phyloP scores from a whole-genome alignment of 2,329 filamentous ascomycete species.

The Colletotrichum sp. region DNA sequence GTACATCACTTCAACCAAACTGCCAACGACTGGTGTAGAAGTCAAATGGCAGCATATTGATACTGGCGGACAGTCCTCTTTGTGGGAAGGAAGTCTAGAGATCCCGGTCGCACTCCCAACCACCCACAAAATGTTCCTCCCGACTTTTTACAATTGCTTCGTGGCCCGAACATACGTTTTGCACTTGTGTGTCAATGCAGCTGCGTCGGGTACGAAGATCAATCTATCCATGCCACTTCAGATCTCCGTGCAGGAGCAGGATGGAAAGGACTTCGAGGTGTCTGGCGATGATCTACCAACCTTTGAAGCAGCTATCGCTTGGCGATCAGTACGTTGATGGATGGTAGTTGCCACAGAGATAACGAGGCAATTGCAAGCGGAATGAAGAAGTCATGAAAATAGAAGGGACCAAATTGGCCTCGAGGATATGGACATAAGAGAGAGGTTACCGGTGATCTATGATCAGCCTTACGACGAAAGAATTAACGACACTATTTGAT shows the following conservation, averaged over 20 bases:
- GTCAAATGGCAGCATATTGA: slow-evolving; percentile 48
- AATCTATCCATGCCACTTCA: slow-evolving; percentile 57
- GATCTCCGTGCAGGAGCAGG: slow-evolving; percentile 46
- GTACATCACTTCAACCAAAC: slow-evolving; percentile 50
- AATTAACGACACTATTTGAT: background rate
- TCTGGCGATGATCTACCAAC: background rate
- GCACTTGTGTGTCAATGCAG: slow-evolving; percentile 46
- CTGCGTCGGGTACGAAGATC: slow-evolving; percentile 42
- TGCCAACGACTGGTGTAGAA: slow-evolving; percentile 40
- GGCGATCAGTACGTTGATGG: background rate
- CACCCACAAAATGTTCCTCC: slow-evolving; percentile 55
- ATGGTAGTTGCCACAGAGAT: background rate
- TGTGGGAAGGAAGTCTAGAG: slow-evolving; percentile 31
- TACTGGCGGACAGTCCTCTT: slow-evolving; percentile 28
- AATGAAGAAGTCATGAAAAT: background rate
- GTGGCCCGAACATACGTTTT: slow-evolving; percentile 59
- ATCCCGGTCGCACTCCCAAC: slow-evolving; percentile 54
- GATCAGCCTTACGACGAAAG: background rate
- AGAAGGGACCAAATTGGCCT: background rate
- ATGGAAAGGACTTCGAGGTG: slow-evolving; percentile 26
- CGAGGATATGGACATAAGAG: background rate
- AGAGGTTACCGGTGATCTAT: background rate
- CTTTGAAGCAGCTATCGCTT: slow-evolving; percentile 4
- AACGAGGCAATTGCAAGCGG: background rate
- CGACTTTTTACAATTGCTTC: slow-evolving; percentile 65